These are phyloP conservation scores for Clarireedia paspali DNA, from an alignment of 2,329 filamentous ascomycete species.

Conservation along the genomic window DNA sequence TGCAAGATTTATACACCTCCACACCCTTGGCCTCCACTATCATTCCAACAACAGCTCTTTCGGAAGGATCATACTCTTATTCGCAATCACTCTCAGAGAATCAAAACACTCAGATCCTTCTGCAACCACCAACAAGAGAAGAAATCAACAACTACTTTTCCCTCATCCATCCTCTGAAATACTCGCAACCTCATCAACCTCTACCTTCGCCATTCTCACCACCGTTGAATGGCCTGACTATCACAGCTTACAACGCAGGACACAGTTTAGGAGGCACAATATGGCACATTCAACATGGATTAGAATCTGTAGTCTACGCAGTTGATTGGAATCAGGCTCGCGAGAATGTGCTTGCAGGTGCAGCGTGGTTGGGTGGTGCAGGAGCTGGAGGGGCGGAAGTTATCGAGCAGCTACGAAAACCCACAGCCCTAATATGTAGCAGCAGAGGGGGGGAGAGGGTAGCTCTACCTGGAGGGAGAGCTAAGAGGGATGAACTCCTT, in stretches of 20 bases:
- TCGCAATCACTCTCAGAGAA: slow-evolving; percentile 41
- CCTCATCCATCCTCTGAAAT: slow-evolving; percentile 85
- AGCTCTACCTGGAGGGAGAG: slow-evolving; percentile 62
- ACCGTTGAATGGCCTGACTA: slow-evolving; percentile 80
- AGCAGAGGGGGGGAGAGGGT: slow-evolving; percentile 69
- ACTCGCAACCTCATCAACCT: slow-evolving; percentile 92
- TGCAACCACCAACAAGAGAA: slow-evolving; percentile 67
- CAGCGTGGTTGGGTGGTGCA: slow-evolving; percentile 83
- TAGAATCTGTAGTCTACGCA: slow-evolving; percentile 95
- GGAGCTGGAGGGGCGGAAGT: slow-evolving; percentile 79
- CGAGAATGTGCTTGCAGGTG: slow-evolving; percentile 89
- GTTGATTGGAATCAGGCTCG: slow-evolving; percentile 98
- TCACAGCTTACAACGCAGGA: slow-evolving; percentile 94
- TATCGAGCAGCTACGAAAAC: slow-evolving; percentile 86
- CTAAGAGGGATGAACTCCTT: slow-evolving; percentile 78
- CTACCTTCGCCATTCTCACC: slow-evolving; percentile 80
- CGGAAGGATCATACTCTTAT: slow-evolving; percentile 51
- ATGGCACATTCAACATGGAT: slow-evolving; percentile 95
- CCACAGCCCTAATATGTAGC: slow-evolving; percentile 89
- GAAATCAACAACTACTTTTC: slow-evolving; percentile 92
- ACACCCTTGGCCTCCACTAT: slow-evolving; percentile 82
- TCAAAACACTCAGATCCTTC: slow-evolving; percentile 45
- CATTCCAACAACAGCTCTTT: slow-evolving; percentile 66
- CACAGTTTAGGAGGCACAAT: slow-evolving; percentile 95
- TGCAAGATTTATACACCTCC: slow-evolving; percentile 88